Evolutionary conservation across 2,329 filamentous ascomycete species (phyloP).

Genomic region (Colletotrichum incanum): DNA sequence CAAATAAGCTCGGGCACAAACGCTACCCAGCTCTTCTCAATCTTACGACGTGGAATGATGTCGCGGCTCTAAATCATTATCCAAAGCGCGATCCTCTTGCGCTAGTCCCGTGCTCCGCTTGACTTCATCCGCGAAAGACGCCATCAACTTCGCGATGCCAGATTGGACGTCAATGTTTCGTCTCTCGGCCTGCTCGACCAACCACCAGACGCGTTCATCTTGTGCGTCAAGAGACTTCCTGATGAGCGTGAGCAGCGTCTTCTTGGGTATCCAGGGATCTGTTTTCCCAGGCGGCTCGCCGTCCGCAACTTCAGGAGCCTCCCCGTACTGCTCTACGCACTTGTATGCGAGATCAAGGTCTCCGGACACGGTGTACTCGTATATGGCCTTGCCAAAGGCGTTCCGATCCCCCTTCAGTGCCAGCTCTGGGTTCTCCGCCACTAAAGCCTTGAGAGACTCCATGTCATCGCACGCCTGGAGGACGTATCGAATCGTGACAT

Average conservation of each 20-base stretch:
- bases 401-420: constrained; percentile 39
- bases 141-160: constrained; percentile 40
- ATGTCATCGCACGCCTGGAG: constrained; percentile 49
- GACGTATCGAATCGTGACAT: constrained; percentile 50
- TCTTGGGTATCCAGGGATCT: constrained; percentile 29
- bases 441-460: constrained; percentile 48
- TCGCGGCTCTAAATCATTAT: not conserved
- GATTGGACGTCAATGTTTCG: constrained; percentile 39
- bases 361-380: constrained; percentile 28
- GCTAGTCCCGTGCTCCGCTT: constrained; percentile 28
- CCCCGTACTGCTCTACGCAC: constrained; percentile 35
- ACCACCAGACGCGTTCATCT: constrained; percentile 40
- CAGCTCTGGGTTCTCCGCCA: constrained; percentile 50
- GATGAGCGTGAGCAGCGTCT: constrained; percentile 36
- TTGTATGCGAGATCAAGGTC: constrained; percentile 39
- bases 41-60: constrained; percentile 15
- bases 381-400: constrained; percentile 29
- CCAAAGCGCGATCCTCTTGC: constrained; percentile 5
- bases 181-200: constrained; percentile 41
- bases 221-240: constrained; percentile 36
- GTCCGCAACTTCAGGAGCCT: constrained; percentile 14
- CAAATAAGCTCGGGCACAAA: not conserved
- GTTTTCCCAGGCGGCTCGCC: not conserved
- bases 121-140: constrained; percentile 36
- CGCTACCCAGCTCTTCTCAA: not conserved